These are phyloP conservation scores for Solanum neorickii DNA, from an alignment of 257 asterid species.

Conservation along the genomic window DNA sequence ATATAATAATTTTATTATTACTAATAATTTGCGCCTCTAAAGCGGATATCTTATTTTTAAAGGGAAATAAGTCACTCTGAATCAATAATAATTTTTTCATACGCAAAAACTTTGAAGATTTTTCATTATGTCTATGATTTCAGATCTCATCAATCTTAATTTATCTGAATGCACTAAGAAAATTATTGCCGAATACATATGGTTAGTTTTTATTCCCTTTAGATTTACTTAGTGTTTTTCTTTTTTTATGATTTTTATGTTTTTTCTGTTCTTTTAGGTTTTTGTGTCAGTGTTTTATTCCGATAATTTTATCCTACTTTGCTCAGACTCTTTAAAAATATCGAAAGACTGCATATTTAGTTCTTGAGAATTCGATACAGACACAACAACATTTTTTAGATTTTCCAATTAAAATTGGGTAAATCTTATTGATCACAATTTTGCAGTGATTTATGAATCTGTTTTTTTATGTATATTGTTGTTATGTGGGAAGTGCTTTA, in stretches of 20 bases:
- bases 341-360: accelerated
- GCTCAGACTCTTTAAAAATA: not conserved
- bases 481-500: not conserved
- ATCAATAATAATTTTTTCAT: not conserved
- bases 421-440: not conserved
- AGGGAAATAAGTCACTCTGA: not conserved
- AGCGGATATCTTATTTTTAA: too few species aligned
- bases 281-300: not conserved
- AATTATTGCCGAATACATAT: constrained; percentile 58
- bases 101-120: not conserved
- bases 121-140: constrained; percentile 37
- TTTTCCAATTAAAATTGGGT: not conserved
- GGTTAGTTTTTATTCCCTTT: constrained; percentile 19
- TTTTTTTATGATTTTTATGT: not conserved
- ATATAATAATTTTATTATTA: too few species aligned
- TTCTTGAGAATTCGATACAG: too few species aligned
- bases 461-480: not conserved
- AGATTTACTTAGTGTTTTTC: not conserved
- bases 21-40: not conserved
- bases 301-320: not conserved
- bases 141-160: constrained; percentile 54
- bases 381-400: not conserved
- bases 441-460: not conserved
- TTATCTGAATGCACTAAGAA: constrained; percentile 47
- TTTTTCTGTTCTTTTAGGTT: not conserved